phyloP scores from a whole-genome alignment of 1,284 basidiomycete species.

The Paramarasmius palmivorus region DNA sequence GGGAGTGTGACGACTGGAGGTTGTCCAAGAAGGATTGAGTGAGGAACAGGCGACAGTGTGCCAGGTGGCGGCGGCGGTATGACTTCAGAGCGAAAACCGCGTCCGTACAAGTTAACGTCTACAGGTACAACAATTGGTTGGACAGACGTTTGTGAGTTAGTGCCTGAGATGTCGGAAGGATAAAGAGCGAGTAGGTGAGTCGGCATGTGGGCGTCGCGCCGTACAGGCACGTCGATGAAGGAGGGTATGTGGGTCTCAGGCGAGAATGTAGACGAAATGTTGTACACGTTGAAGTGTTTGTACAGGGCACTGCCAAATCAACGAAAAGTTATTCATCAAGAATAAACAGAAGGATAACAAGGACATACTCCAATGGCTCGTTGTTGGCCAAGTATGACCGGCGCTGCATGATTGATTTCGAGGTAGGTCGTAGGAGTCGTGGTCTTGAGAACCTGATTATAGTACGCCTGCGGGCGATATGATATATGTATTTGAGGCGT shows the following conservation, averaged over 20 bases:
- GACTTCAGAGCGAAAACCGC: constrained; percentile 41
- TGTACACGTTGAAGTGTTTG: constrained; percentile 46
- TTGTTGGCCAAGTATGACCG: background rate
- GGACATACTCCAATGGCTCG: background rate
- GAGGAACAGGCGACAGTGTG: constrained; percentile 32
- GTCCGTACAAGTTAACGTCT: constrained; percentile 38
- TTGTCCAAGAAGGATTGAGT: constrained; percentile 18
- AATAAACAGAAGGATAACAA: background rate
- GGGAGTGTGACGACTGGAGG: constrained; percentile 34
- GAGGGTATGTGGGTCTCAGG: constrained; percentile 32
- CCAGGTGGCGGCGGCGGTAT: constrained; percentile 29
- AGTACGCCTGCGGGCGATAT: background rate
- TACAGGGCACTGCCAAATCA: constrained; percentile 40
- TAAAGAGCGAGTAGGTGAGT: constrained; percentile 52
- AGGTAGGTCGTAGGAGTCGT: background rate
- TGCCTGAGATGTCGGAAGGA: constrained; percentile 23
- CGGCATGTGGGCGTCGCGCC: constrained; percentile 41
- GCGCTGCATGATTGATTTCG: background rate
- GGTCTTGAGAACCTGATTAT: background rate
- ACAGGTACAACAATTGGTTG: constrained; percentile 48
- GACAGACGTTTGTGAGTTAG: constrained; percentile 22
- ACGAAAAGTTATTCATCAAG: too few species aligned
- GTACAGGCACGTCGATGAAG: constrained; percentile 41
- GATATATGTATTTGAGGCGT: background rate
- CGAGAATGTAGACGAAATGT: constrained; percentile 20